Evolutionary conservation across 495 filamentous ascomycete genomes (phyloP).

Genomic region (Thermothielavioides terrestris): DNA sequence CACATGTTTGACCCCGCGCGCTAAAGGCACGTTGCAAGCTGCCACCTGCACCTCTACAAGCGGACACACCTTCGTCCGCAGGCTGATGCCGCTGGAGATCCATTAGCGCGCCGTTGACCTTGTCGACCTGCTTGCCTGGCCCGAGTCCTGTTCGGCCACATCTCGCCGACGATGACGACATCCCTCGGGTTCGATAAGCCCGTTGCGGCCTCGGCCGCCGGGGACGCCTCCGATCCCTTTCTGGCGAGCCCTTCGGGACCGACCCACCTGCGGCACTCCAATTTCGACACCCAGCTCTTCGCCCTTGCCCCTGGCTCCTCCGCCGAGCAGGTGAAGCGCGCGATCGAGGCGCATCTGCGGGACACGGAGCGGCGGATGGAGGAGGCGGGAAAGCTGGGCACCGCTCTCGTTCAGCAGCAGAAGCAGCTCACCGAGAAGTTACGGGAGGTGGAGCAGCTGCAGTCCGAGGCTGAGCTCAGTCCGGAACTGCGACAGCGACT

Average conservation of each 20-base stretch:
- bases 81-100: slow-evolving; percentile 3
- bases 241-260: slow-evolving; percentile 35
- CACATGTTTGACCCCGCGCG: slow-evolving; percentile 13
- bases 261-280: slow-evolving; percentile 61
- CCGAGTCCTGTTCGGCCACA: too few relatives aligned
- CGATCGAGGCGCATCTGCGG: slow-evolving; percentile 79
- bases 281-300: slow-evolving; percentile 71
- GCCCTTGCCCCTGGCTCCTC: slow-evolving; percentile 68
- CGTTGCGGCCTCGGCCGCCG: slow-evolving; percentile 15
- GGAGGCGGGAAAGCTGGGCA: slow-evolving; percentile 81
- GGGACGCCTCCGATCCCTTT: slow-evolving; percentile 46
- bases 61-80: slow-evolving; percentile 2
- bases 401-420: slow-evolving; percentile 74
- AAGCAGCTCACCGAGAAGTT: slow-evolving; percentile 70
- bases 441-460: slow-evolving; percentile 71
- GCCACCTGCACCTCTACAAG: slow-evolving; percentile 5
- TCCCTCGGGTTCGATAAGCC: slow-evolving; percentile 26
- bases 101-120: background rate
- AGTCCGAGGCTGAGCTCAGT: slow-evolving; percentile 72
- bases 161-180: slow-evolving; percentile 22
- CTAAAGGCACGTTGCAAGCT: slow-evolving; percentile 10
- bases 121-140: slow-evolving; percentile 5
- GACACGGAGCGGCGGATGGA: slow-evolving; percentile 88
- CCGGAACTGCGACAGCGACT: slow-evolving; percentile 77
- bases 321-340: slow-evolving; percentile 76